These are phyloP conservation scores for Ettlia oleoabundans DNA, from an alignment of 139 green algal species.

Conservation along the genomic window DNA sequence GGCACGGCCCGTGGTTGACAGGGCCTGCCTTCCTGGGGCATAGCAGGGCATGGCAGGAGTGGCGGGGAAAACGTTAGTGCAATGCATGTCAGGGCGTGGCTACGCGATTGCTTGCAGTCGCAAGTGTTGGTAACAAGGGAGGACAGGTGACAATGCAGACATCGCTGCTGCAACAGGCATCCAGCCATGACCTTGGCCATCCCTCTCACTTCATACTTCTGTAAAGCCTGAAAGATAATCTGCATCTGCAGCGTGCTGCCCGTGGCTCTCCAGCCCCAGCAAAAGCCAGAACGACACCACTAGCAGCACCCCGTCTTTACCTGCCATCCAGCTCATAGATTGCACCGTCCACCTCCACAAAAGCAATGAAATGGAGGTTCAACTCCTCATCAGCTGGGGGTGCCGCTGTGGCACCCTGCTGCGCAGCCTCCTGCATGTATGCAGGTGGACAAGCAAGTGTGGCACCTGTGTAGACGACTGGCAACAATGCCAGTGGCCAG, in stretches of 20 bases:
- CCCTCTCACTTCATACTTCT: background rate
- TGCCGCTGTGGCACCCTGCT: constrained; percentile 69
- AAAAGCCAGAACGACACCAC: background rate
- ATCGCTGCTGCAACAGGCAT: background rate
- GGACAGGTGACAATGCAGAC: too few species aligned
- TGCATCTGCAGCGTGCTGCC: background rate
- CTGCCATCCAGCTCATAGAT: constrained; percentile 89
- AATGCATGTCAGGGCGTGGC: background rate
- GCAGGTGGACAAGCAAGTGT: too few species aligned
- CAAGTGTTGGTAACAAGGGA: too few species aligned
- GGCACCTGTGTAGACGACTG: background rate
- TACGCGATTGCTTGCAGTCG: too few species aligned
- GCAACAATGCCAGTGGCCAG: background rate
- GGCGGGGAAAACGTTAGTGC: background rate
- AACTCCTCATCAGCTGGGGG: constrained; percentile 77
- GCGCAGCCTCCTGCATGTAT: constrained; percentile 68
- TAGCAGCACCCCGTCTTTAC: constrained; percentile 53
- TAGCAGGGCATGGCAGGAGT: background rate
- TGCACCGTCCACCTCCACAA: constrained; percentile 72
- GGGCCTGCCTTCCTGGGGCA: constrained; percentile 45
- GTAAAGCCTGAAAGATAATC: background rate
- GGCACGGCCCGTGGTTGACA: constrained; percentile 76
- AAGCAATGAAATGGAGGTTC: constrained; percentile 90
- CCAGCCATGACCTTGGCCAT: too few species aligned
- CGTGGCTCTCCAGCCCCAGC: too few species aligned